Conservation (phyloP, 192 early-diverging fungal species). For the Entomortierella parvispora region DNA sequence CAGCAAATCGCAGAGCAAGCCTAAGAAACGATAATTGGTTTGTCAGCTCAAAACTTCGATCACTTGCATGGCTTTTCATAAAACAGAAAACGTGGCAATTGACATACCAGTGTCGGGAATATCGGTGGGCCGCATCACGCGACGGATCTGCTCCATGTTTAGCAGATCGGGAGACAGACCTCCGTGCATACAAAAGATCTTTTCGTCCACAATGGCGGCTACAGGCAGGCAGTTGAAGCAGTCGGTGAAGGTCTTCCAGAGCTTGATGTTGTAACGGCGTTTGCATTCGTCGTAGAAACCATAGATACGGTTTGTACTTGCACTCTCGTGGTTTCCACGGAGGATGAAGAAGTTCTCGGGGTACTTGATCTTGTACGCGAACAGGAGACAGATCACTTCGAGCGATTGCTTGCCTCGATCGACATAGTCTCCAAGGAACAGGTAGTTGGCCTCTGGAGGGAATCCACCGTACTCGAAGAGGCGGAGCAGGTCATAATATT, state of each 20-base stretch:
- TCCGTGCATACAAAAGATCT: slow-evolving; percentile 99
- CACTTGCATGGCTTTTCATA: no score
- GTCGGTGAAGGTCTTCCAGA: slow-evolving; percentile 99
- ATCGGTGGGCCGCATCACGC: slow-evolving; percentile 98
- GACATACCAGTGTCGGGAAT: slow-evolving; percentile 88
- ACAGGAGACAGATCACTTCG: slow-evolving; percentile 96
- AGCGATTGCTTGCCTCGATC: slow-evolving; percentile 98
- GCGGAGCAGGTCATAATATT: slow-evolving; percentile 97
- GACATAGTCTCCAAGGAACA: slow-evolving; percentile 98
- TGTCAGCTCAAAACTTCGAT: no score
- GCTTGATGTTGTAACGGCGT: slow-evolving; percentile 96
- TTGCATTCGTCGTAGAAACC: slow-evolving; percentile 99
- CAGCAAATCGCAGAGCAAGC: slow-evolving; percentile 93
- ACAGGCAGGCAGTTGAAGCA: slow-evolving; percentile 99
- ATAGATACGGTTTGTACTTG: slow-evolving; percentile 97
- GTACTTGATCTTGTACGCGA: slow-evolving; percentile 99
- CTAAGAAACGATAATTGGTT: slow-evolving; percentile 77
- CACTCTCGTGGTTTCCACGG: slow-evolving; percentile 98
- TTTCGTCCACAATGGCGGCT: slow-evolving; percentile 97
- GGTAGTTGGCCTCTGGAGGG: slow-evolving; percentile 97
- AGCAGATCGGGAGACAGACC: slow-evolving; percentile 97
- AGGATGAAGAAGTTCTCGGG: slow-evolving; percentile 99
- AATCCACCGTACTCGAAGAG: slow-evolving; percentile 98
- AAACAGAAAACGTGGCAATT: neutral
- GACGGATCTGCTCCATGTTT: slow-evolving; percentile 97